Evolutionary conservation across 768 basidiomycete species (phyloP).

Genomic region (Lanmaoa rubissima): DNA sequence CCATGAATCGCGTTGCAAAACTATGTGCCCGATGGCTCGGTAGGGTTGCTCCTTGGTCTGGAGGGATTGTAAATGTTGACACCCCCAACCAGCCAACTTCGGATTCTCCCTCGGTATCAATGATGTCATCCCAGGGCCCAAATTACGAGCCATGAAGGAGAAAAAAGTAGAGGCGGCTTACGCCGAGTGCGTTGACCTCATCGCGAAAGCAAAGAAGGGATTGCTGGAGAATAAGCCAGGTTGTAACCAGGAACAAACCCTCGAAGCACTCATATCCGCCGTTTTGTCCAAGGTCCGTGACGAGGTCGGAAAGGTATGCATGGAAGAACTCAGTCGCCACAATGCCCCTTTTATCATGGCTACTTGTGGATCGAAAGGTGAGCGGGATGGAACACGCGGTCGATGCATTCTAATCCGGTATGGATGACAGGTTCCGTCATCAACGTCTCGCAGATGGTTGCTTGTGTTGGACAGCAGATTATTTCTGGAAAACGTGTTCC

Average conservation of each 20-base stretch:
- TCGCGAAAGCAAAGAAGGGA: constrained; percentile 87
- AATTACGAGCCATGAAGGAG: constrained; percentile 80
- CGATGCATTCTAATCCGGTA: neutral
- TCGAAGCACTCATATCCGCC: constrained; percentile 94
- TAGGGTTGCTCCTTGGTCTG: constrained; percentile 33
- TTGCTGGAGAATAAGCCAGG: constrained; percentile 96
- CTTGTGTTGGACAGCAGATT: constrained; percentile 99
- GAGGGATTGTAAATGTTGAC: constrained; percentile 2
- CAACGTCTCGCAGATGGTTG: constrained; percentile 99
- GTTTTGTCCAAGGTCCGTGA: constrained; percentile 94
- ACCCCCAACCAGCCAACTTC: constrained; percentile 71
- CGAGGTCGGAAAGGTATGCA: constrained; percentile 94
- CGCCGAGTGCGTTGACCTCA: constrained; percentile 79
- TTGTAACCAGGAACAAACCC: constrained; percentile 93
- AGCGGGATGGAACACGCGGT: constrained; percentile 8
- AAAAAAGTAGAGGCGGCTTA: constrained; percentile 86
- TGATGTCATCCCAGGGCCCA: constrained; percentile 94
- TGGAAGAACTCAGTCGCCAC: constrained; percentile 95
- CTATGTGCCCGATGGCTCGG: constrained; percentile 92
- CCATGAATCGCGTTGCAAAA: constrained; percentile 96
- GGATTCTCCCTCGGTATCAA: constrained; percentile 98
- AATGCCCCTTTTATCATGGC: constrained; percentile 99
- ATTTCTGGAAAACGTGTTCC: constrained; percentile 98
- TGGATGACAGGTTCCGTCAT: constrained; percentile 85
- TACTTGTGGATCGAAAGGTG: constrained; percentile 97